Conservation (phyloP, 345 rosid species). For the Populus euphratica region DNA sequence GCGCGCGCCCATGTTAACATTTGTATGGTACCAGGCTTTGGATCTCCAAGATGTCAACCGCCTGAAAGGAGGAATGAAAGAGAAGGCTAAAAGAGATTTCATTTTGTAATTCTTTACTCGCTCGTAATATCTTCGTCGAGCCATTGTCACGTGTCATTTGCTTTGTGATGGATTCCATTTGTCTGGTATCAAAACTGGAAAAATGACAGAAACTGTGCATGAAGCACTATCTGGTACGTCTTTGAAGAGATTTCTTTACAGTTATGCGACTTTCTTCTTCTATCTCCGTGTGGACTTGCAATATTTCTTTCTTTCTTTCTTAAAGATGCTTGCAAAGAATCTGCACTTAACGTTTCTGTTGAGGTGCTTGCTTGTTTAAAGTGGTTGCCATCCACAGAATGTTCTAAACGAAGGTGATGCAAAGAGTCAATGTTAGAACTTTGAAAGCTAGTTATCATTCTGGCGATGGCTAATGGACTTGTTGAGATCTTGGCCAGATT, state of each 20-base stretch:
- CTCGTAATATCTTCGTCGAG: neutral
- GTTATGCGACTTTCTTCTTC: neutral
- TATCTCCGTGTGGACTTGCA: neutral
- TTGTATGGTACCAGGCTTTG: constrained; percentile 11
- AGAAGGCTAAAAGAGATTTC: constrained; percentile 4
- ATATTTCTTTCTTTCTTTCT: too few relatives aligned
- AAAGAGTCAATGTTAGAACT: neutral
- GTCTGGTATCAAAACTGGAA: neutral
- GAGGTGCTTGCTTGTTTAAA: too few relatives aligned
- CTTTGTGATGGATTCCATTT: neutral
- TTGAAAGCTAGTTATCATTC: neutral
- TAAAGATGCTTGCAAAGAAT: neutral
- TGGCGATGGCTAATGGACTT: neutral
- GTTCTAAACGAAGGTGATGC: too few relatives aligned
- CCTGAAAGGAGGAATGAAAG: constrained; percentile 8
- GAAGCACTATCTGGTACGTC: neutral
- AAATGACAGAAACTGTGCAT: neutral
- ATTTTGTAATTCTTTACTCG: constrained; percentile 16
- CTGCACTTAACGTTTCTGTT: neutral
- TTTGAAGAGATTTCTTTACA: neutral
- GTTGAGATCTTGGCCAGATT: too few relatives aligned
- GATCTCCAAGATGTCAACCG: constrained; percentile 1
- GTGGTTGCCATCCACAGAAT: too few relatives aligned
- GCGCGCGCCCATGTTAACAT: constrained; percentile 6
- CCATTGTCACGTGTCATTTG: neutral